These are phyloP conservation scores for Aspergillus thermomutatus DNA, from an alignment of 2,329 filamentous ascomycete genomes.

Conservation along the genomic window DNA sequence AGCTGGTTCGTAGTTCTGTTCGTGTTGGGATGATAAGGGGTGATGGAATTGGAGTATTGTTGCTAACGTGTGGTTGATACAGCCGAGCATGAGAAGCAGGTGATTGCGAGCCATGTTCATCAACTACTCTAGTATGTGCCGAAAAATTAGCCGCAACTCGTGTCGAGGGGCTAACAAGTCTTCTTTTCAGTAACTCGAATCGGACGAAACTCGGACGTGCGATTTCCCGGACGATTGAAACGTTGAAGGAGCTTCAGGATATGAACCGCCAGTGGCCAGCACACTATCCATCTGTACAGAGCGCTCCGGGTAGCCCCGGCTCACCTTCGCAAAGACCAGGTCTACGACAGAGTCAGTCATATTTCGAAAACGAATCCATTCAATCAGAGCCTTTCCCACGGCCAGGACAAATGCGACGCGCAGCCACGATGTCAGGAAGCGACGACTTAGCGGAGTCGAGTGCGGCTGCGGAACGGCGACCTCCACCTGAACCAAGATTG, in stretches of 20 bases:
- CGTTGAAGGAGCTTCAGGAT: conserved; percentile 76
- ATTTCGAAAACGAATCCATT: conserved; percentile 23
- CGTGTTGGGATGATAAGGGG: background rate
- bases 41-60: background rate
- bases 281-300: conserved; percentile 72
- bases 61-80: conserved; percentile 20
- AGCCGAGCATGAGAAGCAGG: conserved; percentile 62
- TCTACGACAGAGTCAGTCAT: conserved; percentile 36
- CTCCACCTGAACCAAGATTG: conserved; percentile 69
- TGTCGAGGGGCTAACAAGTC: conserved; percentile 13
- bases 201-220: conserved; percentile 80
- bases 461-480: conserved; percentile 61
- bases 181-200: conserved; percentile 67
- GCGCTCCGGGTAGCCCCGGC: conserved; percentile 10
- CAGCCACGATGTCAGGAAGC: conserved; percentile 68
- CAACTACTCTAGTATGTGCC: conserved; percentile 73
- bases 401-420: conserved; percentile 60
- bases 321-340: conserved; percentile 33
- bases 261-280: conserved; percentile 93
- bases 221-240: conserved; percentile 81
- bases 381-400: conserved; percentile 35
- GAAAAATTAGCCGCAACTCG: background rate
- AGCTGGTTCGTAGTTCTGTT: conserved; percentile 30
- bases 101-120: conserved; percentile 78
- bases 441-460: conserved; percentile 67